Base-by-base conservation (phyloP, 352 stramenopile species). In the Halophytophthora batemanensis region DNA sequence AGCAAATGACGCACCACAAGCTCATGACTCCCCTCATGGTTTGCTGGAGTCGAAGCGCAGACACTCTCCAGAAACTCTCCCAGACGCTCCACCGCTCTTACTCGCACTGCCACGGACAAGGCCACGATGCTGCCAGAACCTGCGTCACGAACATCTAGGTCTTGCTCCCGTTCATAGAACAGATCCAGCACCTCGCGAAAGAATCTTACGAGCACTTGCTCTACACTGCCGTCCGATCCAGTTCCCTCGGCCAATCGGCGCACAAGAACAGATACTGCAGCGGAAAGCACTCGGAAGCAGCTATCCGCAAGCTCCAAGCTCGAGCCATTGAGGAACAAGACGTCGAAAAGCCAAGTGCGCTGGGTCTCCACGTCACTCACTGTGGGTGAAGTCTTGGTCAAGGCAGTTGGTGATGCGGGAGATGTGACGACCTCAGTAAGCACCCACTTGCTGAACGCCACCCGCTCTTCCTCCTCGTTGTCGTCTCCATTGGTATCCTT, bases 291-390 rank as follows among this genome's bases (percentile, higher is more conserved):
- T 2, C 46, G 53, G 13, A 71, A 72, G 22, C 66, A 80, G 28
- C 37, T 58, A 17, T 70, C 41, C 3, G 56, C 53, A 0, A 82
- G 56, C 2, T 58, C 29, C 2, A 54, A 19, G 12, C 52, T 64
- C 28, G 58, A 61, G 7, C 72, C 50, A 21, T 52, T 76, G 18
- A 89, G 59, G 15, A 84, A 72, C 4, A 83, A 18, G 3, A 77
- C 22, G 41, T 89, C 77, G 45, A 91, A 87, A 0, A 91, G 34
- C 77, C 77, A 87, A 1, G 61, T 79, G 11, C 80, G 64, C 18
- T 65, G 56, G 11, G 22, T 52, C 61, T 69, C 61, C 6, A 64
- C 52, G 13, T 44, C 53, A 41, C 28, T n/a, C 10, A 18, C 25
- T 25, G 38, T 23, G 34, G 50, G 50, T 28, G 52, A 38, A 19